Base-by-base conservation (phyloP, 1,284 basidiomycete genomes). In the Limonomyces culmigenus region DNA sequence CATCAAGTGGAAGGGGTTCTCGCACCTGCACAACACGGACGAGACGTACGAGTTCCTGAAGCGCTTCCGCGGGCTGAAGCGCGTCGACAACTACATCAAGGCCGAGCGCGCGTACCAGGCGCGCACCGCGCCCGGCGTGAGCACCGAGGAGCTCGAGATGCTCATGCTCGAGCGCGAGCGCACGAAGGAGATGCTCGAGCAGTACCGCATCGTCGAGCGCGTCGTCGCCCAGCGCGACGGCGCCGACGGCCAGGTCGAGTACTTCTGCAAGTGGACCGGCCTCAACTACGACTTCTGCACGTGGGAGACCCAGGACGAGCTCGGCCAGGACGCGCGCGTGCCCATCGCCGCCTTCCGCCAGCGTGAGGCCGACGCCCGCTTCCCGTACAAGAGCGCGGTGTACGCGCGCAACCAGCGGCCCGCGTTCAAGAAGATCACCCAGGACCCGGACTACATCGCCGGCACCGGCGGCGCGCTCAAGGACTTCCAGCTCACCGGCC, bases 71-170 rank as follows among this genome's bases (percentile, higher is more conserved):
- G 91, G 91, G 19, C 70, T 96, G 51, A 98, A 98, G 60, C 85
- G 91, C 39, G 88, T 99, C 40, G 93, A 97, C 59, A 98, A 98
- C 61, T 99, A 98, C 59, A 95, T 99, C 67, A 93, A 93, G 53
- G 71, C 76, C 14, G 68, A 75, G 60, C 80, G 78, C 49, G 41
- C 60, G 1, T 87, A 87, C 58, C 76, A 87, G 43, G 67, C 73
- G 4, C 72, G 77, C 31, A 63, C 88, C 16, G 63, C 60, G 38
- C 70, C 81, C 4, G 69, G 74, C 13, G 66, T 89, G 16, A 75
- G 80, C 1, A 71, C 72, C 11, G 93, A 99, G 60, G 93, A 99
- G 47, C 62, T 77, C 36, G 93, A 99, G 58, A 75, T 79, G 21
- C 77, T 88, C 39, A 65, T 80, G 47, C 75, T 97, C 38, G 89